Percentiles rank a stretch among this genome's conserved stretches.
Conservation (phyloP, 2,329 filamentous ascomycete species). For the Fusarium paranaense region DNA sequence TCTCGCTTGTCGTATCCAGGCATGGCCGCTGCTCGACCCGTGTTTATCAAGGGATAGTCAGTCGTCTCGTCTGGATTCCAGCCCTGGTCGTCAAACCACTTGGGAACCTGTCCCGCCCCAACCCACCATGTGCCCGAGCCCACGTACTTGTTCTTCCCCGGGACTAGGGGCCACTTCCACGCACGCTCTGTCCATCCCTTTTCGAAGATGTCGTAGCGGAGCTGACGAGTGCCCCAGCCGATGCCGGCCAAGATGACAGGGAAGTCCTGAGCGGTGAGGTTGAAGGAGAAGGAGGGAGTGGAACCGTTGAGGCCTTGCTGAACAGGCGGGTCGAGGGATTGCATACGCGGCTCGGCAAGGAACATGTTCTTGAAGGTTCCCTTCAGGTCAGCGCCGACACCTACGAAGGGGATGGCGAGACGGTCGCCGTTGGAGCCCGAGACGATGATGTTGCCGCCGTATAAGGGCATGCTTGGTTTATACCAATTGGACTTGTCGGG, state of each 20-base stretch:
- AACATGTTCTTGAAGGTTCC: background rate
- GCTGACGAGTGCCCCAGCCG: conserved; percentile 38
- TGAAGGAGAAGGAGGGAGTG: conserved; percentile 63
- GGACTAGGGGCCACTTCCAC: conserved; percentile 16
- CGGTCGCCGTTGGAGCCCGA: conserved; percentile 46
- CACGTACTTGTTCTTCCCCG: conserved; percentile 10
- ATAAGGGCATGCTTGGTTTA: conserved; percentile 5
- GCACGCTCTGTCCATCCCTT: background rate
- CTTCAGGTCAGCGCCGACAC: conserved; percentile 12
- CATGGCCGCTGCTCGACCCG: background rate
- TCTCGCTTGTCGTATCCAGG: background rate
- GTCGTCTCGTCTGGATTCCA: background rate
- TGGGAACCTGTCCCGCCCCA: background rate
- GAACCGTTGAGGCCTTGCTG: background rate
- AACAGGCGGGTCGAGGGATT: background rate
- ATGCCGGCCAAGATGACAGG: conserved; percentile 27
- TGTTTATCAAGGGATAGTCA: background rate
- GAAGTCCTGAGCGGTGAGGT: conserved; percentile 41
- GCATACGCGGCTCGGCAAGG: background rate
- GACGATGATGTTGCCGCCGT: conserved; percentile 17
- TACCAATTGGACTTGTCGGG: background rate
- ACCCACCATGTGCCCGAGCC: conserved; percentile 13
- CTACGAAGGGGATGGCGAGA: conserved; percentile 45
- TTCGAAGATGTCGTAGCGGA: conserved; percentile 36
- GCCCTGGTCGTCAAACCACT: background rate